Conservation (phyloP, 306 rosid species). For the Datisca glomerata region DNA sequence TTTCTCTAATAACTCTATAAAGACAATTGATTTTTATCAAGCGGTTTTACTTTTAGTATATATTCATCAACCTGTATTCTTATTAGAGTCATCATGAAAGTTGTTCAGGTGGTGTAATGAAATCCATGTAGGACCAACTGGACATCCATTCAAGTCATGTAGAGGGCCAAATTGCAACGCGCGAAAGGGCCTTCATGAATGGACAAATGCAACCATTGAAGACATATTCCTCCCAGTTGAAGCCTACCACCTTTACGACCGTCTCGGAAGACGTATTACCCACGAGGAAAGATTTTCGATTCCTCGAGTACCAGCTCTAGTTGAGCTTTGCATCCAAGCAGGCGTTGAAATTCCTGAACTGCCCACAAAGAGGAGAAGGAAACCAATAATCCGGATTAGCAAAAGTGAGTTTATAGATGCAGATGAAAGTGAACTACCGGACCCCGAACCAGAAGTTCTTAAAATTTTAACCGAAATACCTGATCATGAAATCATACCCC, state of each 20-base stretch:
- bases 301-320: constrained; percentile 78
- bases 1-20: too few relatives aligned
- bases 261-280: constrained; percentile 63
- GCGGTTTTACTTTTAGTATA: too few relatives aligned
- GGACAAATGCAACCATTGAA: constrained; percentile 61
- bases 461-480: constrained; percentile 44
- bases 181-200: constrained; percentile 67
- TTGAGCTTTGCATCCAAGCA: constrained; percentile 92
- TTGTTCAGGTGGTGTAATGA: constrained; percentile 76
- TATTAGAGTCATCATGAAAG: too few relatives aligned
- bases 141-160: constrained; percentile 94
- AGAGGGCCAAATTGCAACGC: constrained; percentile 44
- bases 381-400: constrained; percentile 66
- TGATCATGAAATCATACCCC: constrained; percentile 43
- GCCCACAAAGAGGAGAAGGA: constrained; percentile 85
- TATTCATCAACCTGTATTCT: too few relatives aligned
- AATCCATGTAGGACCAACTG: constrained; percentile 84
- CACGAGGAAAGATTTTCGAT: constrained; percentile 67
- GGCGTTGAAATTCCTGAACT: constrained; percentile 65
- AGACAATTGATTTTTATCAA: too few relatives aligned
- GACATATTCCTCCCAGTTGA: constrained; percentile 71
- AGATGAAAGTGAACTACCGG: constrained; percentile 88
- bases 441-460: constrained; percentile 32
- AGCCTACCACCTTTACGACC: constrained; percentile 74
- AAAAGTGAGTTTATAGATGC: constrained; percentile 77